Conservation (phyloP, 208 protist genomes). For the Phytomonas sp. region DNA sequence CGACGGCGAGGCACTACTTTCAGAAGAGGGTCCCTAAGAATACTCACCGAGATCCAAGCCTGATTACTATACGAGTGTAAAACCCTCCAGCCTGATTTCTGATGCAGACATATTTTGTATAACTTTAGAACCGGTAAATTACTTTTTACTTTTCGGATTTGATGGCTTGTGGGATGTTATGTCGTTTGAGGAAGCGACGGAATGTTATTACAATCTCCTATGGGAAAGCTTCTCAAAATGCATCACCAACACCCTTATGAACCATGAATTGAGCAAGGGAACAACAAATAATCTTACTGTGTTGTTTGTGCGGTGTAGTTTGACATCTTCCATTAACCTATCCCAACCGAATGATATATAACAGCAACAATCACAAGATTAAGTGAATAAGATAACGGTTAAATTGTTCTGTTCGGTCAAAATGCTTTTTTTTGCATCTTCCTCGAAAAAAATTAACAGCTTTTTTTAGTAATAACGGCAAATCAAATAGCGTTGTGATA, state of each 20-base stretch:
- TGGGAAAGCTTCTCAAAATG: conserved; percentile 23
- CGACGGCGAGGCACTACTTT: conserved; percentile 80
- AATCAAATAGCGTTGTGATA: neutral
- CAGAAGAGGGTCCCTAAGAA: conserved; percentile 35
- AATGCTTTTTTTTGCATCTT: neutral
- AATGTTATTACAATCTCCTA: conserved; percentile 38
- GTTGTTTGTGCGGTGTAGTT: conserved; percentile 34
- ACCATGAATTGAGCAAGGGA: conserved; percentile 54
- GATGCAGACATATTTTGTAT: conserved; percentile 46
- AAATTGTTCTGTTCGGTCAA: neutral
- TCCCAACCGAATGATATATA: neutral
- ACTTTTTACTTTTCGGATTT: conserved; percentile 86
- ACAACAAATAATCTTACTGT: conserved; percentile 81
- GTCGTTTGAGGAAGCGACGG: conserved; percentile 72
- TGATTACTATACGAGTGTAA: conserved; percentile 56
- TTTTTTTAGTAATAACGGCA: neutral
- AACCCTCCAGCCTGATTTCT: conserved; percentile 67
- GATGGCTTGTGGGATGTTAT: conserved; percentile 91
- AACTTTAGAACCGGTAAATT: conserved; percentile 44
- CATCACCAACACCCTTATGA: conserved; percentile 54
- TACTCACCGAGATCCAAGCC: conserved; percentile 85
- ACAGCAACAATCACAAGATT: neutral
- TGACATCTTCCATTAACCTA: neutral
- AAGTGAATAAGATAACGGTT: neutral
- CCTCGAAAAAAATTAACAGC: neutral